Conservation (phyloP, 2,329 filamentous ascomycete species). For the Trichoderma endophyticum region DNA sequence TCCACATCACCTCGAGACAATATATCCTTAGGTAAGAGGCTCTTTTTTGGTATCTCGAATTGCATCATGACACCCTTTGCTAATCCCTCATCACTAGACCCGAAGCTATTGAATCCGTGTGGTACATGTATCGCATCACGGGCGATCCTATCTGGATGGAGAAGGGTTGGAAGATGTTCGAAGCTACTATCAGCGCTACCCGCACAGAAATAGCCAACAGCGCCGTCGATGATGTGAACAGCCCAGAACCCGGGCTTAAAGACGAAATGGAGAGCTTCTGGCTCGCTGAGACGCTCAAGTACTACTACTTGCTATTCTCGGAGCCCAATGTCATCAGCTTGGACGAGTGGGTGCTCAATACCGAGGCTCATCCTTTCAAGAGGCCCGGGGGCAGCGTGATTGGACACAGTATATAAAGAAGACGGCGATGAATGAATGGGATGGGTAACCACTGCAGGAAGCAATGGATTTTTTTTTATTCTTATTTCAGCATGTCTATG, state of each 20-base stretch:
- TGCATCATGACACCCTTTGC: constrained; percentile 8
- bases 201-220: constrained; percentile 65
- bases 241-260: constrained; percentile 38
- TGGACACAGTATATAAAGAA: constrained; percentile 5
- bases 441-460: background rate
- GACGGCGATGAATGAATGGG: background rate
- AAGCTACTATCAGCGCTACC: constrained; percentile 65
- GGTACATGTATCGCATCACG: constrained; percentile 88
- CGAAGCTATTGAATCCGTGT: constrained; percentile 84
- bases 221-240: constrained; percentile 63
- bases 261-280: constrained; percentile 87
- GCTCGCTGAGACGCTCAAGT: constrained; percentile 88
- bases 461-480: background rate
- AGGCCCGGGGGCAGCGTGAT: constrained; percentile 32
- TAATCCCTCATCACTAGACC: constrained; percentile 48
- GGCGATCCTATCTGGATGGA: constrained; percentile 73
- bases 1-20: constrained; percentile 40
- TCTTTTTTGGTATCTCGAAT: constrained; percentile 23
- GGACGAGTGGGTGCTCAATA: constrained; percentile 67
- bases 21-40: constrained; percentile 60
- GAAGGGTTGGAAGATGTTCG: constrained; percentile 83
- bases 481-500: background rate
- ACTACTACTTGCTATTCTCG: constrained; percentile 81
- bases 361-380: constrained; percentile 59
- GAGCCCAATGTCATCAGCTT: constrained; percentile 62